These are phyloP conservation scores for Metarhizium sp. DNA, from an alignment of 2,329 filamentous ascomycete genomes.

Conservation along the genomic window DNA sequence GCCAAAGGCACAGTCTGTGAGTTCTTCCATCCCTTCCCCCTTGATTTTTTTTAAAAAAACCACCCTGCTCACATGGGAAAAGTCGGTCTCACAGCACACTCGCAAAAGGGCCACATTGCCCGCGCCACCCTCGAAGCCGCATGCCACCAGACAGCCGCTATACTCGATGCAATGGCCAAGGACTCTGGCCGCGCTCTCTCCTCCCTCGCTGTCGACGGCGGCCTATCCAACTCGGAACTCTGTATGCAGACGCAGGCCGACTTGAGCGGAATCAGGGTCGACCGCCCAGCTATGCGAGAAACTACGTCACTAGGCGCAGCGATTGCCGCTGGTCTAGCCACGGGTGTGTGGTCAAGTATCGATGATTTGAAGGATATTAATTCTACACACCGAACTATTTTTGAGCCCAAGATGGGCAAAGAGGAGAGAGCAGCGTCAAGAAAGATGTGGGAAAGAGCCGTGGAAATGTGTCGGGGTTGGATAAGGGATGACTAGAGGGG, in stretches of 20 bases:
- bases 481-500: slow-evolving; percentile 22
- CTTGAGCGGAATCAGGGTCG: slow-evolving; percentile 71
- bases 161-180: slow-evolving; percentile 83
- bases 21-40: slow-evolving; percentile 16
- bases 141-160: slow-evolving; percentile 87
- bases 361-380: slow-evolving; percentile 67
- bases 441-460: slow-evolving; percentile 45
- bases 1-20: slow-evolving; percentile 76
- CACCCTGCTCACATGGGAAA: neutral
- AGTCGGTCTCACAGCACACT: slow-evolving; percentile 80
- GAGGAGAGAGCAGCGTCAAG: slow-evolving; percentile 32
- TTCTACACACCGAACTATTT: slow-evolving; percentile 57
- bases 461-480: slow-evolving; percentile 50
- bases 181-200: slow-evolving; percentile 70
- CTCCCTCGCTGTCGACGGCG: slow-evolving; percentile 75
- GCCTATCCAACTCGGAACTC: slow-evolving; percentile 79
- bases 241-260: slow-evolving; percentile 91
- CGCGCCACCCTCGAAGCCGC: slow-evolving; percentile 84
- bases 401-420: slow-evolving; percentile 53
- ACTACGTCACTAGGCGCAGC: slow-evolving; percentile 83
- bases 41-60: neutral
- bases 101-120: slow-evolving; percentile 75
- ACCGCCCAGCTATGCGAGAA: slow-evolving; percentile 81
- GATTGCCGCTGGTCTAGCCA: slow-evolving; percentile 80
- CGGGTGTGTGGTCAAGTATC: slow-evolving; percentile 68